Conservation (phyloP, 495 filamentous ascomycete genomes). For the Podospora comata region DNA sequence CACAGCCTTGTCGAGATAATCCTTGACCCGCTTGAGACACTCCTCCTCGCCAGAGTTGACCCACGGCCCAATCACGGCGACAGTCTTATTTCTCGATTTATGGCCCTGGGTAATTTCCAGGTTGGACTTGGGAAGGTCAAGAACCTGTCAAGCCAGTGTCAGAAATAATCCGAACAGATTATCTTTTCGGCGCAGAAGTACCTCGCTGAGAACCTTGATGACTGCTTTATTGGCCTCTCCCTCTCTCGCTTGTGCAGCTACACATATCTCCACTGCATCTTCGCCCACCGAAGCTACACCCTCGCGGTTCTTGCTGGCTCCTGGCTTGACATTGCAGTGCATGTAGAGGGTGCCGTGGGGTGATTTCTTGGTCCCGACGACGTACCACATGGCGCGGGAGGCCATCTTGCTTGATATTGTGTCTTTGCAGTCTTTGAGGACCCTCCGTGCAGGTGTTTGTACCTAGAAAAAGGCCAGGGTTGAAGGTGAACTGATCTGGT, state of each 20-base stretch:
- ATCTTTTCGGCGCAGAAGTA: conserved; percentile 25
- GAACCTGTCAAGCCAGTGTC: conserved; percentile 18
- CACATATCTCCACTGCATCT: conserved; percentile 57
- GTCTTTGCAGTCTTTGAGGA: not conserved
- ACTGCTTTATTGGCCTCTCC: conserved; percentile 68
- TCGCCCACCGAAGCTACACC: conserved; percentile 54
- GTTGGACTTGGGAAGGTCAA: conserved; percentile 61
- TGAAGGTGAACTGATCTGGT: no score
- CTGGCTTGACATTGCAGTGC: conserved; percentile 62
- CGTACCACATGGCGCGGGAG: conserved; percentile 30
- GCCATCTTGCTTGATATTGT: not conserved
- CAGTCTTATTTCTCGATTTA: conserved; percentile 61
- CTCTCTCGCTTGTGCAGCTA: conserved; percentile 59
- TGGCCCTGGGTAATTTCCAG: conserved; percentile 60
- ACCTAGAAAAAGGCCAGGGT: no score
- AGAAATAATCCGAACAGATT: not conserved
- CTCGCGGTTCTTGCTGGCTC: conserved; percentile 57
- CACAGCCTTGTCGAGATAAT: conserved; percentile 24
- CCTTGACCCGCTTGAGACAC: conserved; percentile 24
- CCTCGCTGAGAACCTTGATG: conserved; percentile 60
- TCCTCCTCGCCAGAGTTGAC: conserved; percentile 28
- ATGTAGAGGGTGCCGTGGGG: conserved; percentile 43
- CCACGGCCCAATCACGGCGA: conserved; percentile 27
- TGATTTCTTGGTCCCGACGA: conserved; percentile 35
- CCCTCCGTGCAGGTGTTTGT: not conserved